Conservation (phyloP, 768 basidiomycete genomes). For the Kwoniella europaea region DNA sequence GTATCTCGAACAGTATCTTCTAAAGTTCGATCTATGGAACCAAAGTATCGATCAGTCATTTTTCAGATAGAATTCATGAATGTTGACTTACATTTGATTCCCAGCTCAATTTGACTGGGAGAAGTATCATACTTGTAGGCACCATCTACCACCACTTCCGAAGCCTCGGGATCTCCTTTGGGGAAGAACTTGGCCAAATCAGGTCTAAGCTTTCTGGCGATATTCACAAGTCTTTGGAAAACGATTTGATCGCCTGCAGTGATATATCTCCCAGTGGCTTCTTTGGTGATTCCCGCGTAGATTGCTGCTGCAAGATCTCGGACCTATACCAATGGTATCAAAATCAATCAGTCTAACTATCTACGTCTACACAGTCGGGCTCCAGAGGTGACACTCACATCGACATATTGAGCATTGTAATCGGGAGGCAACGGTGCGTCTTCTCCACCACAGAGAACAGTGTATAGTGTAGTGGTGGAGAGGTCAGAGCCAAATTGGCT, state of each 20-base stretch:
- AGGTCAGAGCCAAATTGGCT: conserved; percentile 18
- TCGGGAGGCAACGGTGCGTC: conserved; percentile 18
- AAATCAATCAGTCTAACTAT: no score
- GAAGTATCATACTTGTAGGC: conserved; percentile 18
- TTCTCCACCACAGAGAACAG: conserved; percentile 16
- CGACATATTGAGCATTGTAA: conserved; percentile 19
- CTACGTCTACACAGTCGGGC: no score
- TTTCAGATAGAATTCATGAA: no score
- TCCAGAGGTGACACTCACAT: conserved; percentile 20
- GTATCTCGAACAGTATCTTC: conserved; percentile 24
- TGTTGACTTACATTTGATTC: conserved; percentile 15
- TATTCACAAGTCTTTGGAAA: conserved; percentile 10
- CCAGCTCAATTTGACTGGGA: conserved; percentile 20
- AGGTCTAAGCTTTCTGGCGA: conserved; percentile 19
- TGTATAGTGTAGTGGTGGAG: conserved; percentile 21
- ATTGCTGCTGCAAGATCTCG: conserved; percentile 19
- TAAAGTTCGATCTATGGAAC: conserved; percentile 12
- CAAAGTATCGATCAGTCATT: not conserved
- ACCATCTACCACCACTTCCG: not conserved
- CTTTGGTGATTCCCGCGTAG: conserved; percentile 16
- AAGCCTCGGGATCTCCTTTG: conserved; percentile 3
- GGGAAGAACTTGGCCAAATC: conserved; percentile 21
- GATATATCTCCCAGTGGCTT: conserved; percentile 19
- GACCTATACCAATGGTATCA: conserved; percentile 10
- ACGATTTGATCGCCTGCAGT: conserved; percentile 2